Conservation (phyloP, 176 grass and related monocot genomes). For the Triticum monococcum region DNA sequence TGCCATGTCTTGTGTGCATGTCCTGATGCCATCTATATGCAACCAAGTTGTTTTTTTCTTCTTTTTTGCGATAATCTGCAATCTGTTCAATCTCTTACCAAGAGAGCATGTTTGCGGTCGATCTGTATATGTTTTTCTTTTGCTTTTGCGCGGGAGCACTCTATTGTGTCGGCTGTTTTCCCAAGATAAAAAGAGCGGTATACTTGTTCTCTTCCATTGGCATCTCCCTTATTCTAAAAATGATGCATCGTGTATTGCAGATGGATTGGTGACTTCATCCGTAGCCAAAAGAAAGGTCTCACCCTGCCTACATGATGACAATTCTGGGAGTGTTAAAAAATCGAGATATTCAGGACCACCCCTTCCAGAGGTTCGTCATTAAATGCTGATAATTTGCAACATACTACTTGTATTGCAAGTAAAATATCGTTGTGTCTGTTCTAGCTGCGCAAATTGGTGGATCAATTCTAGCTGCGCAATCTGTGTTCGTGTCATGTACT, state of each 20-base stretch:
- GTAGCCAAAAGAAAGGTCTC: background rate
- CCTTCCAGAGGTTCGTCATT: constrained; percentile 1
- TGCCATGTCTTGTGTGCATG: too few relatives aligned
- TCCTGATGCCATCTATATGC: too few relatives aligned
- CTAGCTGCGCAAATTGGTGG: background rate
- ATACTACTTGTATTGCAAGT: background rate
- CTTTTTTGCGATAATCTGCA: too few relatives aligned
- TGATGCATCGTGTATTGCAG: background rate
- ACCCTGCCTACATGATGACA: background rate
- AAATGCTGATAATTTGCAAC: background rate
- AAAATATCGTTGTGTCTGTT: background rate
- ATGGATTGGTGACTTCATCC: background rate
- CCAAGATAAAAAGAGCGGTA: background rate
- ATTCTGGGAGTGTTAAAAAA: background rate
- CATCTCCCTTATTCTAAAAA: background rate
- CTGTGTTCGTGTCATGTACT: background rate
- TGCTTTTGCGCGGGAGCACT: too few relatives aligned
- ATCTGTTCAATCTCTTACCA: too few relatives aligned
- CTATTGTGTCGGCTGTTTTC: too few relatives aligned
- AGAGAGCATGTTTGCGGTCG: too few relatives aligned
- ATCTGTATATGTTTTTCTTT: too few relatives aligned
- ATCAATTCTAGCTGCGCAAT: background rate
- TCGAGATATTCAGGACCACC: background rate
- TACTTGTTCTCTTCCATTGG: background rate
- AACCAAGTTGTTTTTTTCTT: too few relatives aligned